phyloP scores from a whole-genome alignment of 2,329 filamentous ascomycete genomes.

The Dactylonectria macrodidyma region DNA sequence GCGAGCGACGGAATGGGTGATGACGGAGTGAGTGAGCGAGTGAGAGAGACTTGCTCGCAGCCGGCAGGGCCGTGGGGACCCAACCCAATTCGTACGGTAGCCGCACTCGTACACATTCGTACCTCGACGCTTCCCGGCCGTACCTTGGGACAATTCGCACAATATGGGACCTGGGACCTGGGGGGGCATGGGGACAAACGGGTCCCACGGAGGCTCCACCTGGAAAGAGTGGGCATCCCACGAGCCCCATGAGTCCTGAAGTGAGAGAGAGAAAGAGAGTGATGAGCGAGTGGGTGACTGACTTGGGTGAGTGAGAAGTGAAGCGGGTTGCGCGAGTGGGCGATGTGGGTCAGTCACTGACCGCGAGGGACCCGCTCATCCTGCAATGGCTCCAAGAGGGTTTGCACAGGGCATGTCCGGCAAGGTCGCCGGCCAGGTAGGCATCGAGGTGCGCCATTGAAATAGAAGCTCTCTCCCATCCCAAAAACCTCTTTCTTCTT shows the following conservation, averaged over 20 bases:
- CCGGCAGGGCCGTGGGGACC: constrained; percentile 43
- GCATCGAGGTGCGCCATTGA: constrained; percentile 50
- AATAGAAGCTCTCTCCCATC: constrained; percentile 57
- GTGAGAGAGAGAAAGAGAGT: constrained; percentile 26
- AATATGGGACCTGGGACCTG: constrained; percentile 24
- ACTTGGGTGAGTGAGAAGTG: not conserved
- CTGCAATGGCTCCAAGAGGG: constrained; percentile 44
- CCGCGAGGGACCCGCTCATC: constrained; percentile 33
- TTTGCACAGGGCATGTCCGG: constrained; percentile 47
- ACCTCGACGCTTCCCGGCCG: constrained; percentile 43
- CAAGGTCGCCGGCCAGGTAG: constrained; percentile 46
- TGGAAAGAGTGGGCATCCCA: constrained; percentile 24
- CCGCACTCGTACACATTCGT: constrained; percentile 41
- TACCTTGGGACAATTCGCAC: constrained; percentile 36
- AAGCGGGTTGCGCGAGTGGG: too few species aligned
- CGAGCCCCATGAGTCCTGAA: constrained; percentile 26
- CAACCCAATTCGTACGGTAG: constrained; percentile 48
- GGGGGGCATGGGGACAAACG: constrained; percentile 32
- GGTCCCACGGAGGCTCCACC: constrained; percentile 29
- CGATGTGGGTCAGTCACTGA: not conserved
- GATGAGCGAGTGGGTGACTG: constrained; percentile 30
- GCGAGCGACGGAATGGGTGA: constrained; percentile 1
- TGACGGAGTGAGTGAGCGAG: constrained; percentile 22
- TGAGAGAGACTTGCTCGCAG: constrained; percentile 36
- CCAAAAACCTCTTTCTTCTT: constrained; percentile 51